A percentile compares a stretch with the other conserved stretches of the same genome.
phyloP scores from a whole-genome alignment of 306 rosid species.

The Fragaria iinumae region DNA sequence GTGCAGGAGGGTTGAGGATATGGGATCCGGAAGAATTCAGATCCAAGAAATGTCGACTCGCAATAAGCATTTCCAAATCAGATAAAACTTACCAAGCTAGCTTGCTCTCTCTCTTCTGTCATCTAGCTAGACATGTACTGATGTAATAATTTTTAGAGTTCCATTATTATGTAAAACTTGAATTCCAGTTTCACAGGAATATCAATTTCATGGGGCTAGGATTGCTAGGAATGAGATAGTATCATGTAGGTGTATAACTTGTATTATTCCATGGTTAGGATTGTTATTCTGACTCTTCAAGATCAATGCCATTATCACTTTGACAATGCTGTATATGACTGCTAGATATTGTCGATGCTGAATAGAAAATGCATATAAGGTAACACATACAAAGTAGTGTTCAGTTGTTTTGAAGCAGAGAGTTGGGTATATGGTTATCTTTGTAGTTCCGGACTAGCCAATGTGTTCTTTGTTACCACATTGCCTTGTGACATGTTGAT shows the following conservation, averaged over 20 bases:
- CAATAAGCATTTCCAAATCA: conserved; percentile 47
- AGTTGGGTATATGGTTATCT: neutral
- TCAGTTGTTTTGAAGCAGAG: neutral
- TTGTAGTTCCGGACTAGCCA: neutral
- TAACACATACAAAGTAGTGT: neutral
- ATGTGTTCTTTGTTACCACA: neutral
- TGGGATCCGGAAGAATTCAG: conserved; percentile 45
- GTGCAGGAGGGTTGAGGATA: conserved; percentile 41
- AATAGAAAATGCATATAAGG: neutral
- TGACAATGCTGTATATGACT: neutral
- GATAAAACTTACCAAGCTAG: conserved; percentile 29
- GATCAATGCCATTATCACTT: neutral
- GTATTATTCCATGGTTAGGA: neutral
- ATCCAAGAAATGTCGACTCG: conserved; percentile 41
- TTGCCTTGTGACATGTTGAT: neutral
- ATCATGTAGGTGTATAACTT: too few relatives aligned
- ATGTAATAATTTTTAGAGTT: neutral
- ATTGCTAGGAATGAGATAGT: neutral
- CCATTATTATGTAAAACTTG: conserved; percentile 1
- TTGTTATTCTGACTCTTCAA: neutral
- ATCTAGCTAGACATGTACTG: conserved; percentile 23
- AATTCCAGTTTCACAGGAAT: neutral
- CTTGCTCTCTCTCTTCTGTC: conserved; percentile 86
- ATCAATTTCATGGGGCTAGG: conserved; percentile 5
- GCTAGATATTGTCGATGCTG: neutral